Evolutionary conservation across 768 basidiomycete species (phyloP).

Genomic region (Calocybe indica): DNA sequence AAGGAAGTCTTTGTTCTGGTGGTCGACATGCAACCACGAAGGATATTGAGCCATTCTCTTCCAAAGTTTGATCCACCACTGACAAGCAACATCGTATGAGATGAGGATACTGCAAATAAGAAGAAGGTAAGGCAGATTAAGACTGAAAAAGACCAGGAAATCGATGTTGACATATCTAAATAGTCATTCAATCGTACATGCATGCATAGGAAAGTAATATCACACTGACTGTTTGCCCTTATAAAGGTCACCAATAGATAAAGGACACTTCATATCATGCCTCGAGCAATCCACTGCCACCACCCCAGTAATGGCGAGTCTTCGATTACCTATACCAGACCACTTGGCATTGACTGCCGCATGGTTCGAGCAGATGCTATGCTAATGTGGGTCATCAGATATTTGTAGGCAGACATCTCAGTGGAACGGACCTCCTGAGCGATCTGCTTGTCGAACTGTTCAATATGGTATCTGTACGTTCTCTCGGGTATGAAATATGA

Average conservation of each 20-base stretch:
- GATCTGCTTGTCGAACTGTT: constrained; percentile 11
- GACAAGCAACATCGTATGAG: constrained; percentile 28
- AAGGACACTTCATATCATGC: constrained; percentile 16
- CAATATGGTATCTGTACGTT: constrained; percentile 18
- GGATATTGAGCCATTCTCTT: constrained; percentile 12
- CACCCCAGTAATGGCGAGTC: constrained; percentile 14
- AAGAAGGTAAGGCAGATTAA: constrained; percentile 1
- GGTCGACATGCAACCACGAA: constrained; percentile 2
- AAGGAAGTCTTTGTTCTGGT: constrained; percentile 2
- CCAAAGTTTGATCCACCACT: constrained; percentile 19
- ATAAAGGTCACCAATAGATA: constrained; percentile 22
- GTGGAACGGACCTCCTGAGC: constrained; percentile 14
- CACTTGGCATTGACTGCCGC: constrained; percentile 20
- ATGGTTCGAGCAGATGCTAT: constrained; percentile 21
- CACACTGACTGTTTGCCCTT: constrained; percentile 13
- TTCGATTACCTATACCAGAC: constrained; percentile 11
- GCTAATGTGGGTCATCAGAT: constrained; percentile 9
- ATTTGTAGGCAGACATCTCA: background rate
- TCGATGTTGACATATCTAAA: constrained; percentile 30
- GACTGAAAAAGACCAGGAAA: constrained; percentile 21
- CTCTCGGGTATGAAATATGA: constrained; percentile 20
- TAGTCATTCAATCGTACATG: background rate
- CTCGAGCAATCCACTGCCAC: constrained; percentile 16
- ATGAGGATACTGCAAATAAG: constrained; percentile 17
- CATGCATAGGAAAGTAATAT: background rate